Evolutionary conservation across 371 early-diverging fungal genomes (phyloP), one percentile per base, ranked within the genome.

Genomic region (Umbelopsis sp.): DNA sequence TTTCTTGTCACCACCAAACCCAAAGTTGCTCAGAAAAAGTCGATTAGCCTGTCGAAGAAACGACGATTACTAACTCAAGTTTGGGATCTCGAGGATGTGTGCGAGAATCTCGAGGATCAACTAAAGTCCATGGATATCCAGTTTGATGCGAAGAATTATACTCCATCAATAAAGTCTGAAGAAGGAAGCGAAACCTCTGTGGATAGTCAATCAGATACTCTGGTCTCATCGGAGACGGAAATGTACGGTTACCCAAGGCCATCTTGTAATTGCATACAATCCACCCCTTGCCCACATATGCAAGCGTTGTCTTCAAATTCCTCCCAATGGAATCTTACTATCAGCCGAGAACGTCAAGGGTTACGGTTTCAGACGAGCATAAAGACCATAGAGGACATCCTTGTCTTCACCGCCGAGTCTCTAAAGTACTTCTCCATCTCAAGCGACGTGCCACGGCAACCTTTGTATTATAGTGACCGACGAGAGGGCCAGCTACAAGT

Each of bases 1-100:
- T 82, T 80, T 57, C 77, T 77, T 48, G 72, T 74, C 53, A 77
- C 74, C 18, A 70, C 72, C 14, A 80, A 79, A 50, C 83, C 83
- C 11, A 77, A 74, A 8, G 63, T 76, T 10, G 37, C 69, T 2
- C 18, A 24, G 0, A 79, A 77, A 44, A 79, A 76, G 37, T 29
- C 70, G 6, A 67, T 82, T 24, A 72, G 80, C 0, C 50, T 71
- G 0, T 76, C 80, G 0, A 82, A 78, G 63, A 72, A 76, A 22
- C 78, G 72, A 41, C 72, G 73, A 63, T 50, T 82, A 63, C 44
- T 79, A 45, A 74, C 76, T 29, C 74, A 79, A 64, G 75, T 82
- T 2, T 71, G 72, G 25, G 50, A 70, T 2, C 62, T 82, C 67
- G 80, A 82, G 64, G 70, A 74, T 45, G 68, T 76, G n/a, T 57